Percentiles rank a stretch among this genome's conserved stretches.
Conservation (phyloP, 2,329 filamentous ascomycete genomes). For the Aspergillus alliaceus region DNA sequence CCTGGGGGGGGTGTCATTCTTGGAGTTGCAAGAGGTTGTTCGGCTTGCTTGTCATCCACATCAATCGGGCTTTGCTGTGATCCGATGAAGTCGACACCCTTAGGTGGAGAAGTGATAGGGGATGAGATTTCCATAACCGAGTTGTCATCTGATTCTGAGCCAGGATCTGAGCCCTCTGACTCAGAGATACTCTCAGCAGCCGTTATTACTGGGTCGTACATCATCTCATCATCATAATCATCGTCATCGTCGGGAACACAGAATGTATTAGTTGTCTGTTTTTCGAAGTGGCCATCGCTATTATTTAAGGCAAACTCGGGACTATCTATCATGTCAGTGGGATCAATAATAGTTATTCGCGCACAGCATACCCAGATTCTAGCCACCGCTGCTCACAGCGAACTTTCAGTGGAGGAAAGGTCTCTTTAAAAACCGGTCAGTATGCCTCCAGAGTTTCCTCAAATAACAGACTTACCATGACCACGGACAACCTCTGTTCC, state of each 20-base stretch:
- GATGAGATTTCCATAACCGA: constrained; percentile 23
- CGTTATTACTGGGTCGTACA: constrained; percentile 1
- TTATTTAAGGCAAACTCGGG: constrained; percentile 1
- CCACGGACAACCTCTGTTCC: constrained; percentile 53
- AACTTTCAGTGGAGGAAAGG: constrained; percentile 35
- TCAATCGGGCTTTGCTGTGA: constrained; percentile 16
- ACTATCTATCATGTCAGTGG: constrained; percentile 14
- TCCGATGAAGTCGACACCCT: constrained; percentile 8
- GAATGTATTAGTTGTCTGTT: constrained; percentile 37
- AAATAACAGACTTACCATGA: constrained; percentile 32
- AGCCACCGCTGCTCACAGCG: constrained; percentile 32
- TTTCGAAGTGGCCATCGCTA: neutral
- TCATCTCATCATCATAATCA: constrained; percentile 28
- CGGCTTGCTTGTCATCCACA: constrained; percentile 13
- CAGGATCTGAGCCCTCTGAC: constrained; percentile 9
- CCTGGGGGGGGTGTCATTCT: constrained; percentile 22
- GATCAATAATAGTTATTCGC: neutral
- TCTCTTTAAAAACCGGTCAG: constrained; percentile 19
- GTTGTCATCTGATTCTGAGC: constrained; percentile 20
- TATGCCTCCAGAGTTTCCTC: neutral
- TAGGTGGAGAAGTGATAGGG: constrained; percentile 23
- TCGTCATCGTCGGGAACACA: constrained; percentile 43
- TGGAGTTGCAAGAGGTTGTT: constrained; percentile 22
- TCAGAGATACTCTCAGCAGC: constrained; percentile 9
- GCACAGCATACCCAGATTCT: constrained; percentile 17